These are phyloP conservation scores for Selaginella tamariscina DNA, from an alignment of 75 land plant genomes.

Conservation along the genomic window DNA sequence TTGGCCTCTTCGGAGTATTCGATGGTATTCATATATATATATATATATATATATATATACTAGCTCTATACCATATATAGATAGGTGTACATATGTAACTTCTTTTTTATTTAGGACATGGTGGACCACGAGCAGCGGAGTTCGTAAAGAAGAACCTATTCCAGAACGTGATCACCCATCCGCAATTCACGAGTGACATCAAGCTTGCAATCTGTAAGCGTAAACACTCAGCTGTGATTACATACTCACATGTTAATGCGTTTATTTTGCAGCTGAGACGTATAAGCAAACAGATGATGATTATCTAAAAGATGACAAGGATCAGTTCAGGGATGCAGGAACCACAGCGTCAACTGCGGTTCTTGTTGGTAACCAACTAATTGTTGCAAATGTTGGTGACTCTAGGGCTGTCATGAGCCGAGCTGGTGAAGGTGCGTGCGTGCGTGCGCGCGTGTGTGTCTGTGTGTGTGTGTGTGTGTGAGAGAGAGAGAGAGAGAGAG, in stretches of 20 bases:
- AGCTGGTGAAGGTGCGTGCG: constrained; percentile 53
- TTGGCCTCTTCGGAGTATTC: constrained; percentile 6
- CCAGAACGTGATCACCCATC: constrained; percentile 57
- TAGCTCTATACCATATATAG: neutral
- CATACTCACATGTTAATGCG: too few relatives aligned
- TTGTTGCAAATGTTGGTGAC: constrained; percentile 94
- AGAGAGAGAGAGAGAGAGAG: too few relatives aligned
- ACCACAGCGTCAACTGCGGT: constrained; percentile 96
- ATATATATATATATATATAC: neutral
- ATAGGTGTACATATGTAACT: neutral
- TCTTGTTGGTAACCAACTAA: constrained; percentile 68
- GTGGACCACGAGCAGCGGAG: constrained; percentile 76
- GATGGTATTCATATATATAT: neutral
- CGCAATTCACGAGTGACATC: constrained; percentile 62
- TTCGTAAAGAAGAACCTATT: constrained; percentile 72
- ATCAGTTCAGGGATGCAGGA: constrained; percentile 83
- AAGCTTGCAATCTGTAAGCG: constrained; percentile 58
- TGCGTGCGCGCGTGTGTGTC: too few relatives aligned
- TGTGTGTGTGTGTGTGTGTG: too few relatives aligned
- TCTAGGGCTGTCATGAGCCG: constrained; percentile 85
- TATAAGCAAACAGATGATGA: constrained; percentile 81
- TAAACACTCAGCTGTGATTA: too few relatives aligned
- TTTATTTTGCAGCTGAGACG: constrained; percentile 55
- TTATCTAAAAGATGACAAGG: constrained; percentile 60
- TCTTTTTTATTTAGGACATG: constrained; percentile 47